Conservation (phyloP, 306 rosid genomes). For the Glycine soja region DNA sequence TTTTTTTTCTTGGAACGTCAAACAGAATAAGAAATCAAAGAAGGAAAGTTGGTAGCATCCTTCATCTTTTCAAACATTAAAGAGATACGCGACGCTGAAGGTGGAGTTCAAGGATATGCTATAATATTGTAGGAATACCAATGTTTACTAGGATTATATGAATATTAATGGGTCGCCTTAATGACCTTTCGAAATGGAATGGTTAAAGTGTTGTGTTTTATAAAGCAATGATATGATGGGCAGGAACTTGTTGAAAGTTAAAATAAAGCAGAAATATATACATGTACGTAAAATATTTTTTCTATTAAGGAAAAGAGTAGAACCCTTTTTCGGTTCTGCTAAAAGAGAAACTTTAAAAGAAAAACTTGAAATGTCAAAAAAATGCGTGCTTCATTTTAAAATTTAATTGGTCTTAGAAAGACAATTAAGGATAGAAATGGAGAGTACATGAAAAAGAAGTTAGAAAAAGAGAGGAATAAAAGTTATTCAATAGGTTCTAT, state of each 20-base stretch:
- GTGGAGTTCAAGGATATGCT: constrained; percentile 57
- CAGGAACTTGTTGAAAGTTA: background rate
- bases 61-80: constrained; percentile 56
- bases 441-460: background rate
- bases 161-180: background rate
- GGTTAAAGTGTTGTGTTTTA: constrained; percentile 20
- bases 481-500: background rate
- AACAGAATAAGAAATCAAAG: constrained; percentile 16
- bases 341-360: too few relatives aligned
- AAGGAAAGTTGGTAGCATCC: constrained; percentile 42
- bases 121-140: constrained; percentile 42
- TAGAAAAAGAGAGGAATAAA: background rate
- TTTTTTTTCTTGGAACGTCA: constrained; percentile 37
- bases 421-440: background rate
- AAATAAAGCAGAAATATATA: background rate
- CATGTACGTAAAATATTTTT: background rate
- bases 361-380: background rate
- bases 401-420: background rate
- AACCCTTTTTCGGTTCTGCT: constrained; percentile 6
- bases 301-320: background rate
- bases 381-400: background rate
- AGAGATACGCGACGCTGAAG: background rate
- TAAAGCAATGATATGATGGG: constrained; percentile 17
- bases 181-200: background rate
- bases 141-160: constrained; percentile 28